A percentile compares a stretch with the other conserved stretches of the same genome.
Conservation (phyloP, 2,329 filamentous ascomycete species). For the Aaosphaeria arxii region DNA sequence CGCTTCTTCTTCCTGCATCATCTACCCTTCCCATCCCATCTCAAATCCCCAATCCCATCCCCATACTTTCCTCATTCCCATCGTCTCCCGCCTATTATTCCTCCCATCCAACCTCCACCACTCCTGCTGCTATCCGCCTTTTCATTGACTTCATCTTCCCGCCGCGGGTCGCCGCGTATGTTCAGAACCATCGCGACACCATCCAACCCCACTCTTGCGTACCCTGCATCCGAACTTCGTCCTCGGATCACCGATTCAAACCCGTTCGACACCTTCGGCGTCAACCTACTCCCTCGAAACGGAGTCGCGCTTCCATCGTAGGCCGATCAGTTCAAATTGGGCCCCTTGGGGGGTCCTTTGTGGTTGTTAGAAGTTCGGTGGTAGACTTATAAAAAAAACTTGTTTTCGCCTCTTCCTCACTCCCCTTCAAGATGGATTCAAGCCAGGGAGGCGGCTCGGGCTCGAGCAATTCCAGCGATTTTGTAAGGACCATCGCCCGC, state of each 20-base stretch:
- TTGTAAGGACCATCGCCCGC: slow-evolving; percentile 54
- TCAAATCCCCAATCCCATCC: neutral
- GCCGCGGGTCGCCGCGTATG: too few relatives aligned
- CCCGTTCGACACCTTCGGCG: too few relatives aligned
- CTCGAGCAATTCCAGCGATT: slow-evolving; percentile 88
- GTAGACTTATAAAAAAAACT: neutral
- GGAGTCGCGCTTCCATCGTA: too few relatives aligned
- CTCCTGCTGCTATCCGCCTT: too few relatives aligned
- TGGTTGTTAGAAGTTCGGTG: neutral
- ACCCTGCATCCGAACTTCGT: too few relatives aligned
- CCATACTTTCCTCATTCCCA: neutral
- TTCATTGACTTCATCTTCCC: too few relatives aligned
- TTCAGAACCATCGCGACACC: too few relatives aligned
- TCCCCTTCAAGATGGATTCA: slow-evolving; percentile 25
- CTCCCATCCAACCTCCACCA: too few relatives aligned
- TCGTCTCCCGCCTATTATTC: neutral
- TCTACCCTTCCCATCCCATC: neutral
- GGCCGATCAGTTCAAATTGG: neutral
- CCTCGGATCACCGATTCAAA: too few relatives aligned
- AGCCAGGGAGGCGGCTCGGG: slow-evolving; percentile 34
- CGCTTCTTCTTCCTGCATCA: neutral
- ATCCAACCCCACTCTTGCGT: too few relatives aligned
- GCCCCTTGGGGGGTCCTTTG: neutral
- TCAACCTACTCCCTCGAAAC: too few relatives aligned
- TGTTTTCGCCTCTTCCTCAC: too few relatives aligned